Conservation (phyloP, 139 green algal species). For the Micractinium conductrix region DNA sequence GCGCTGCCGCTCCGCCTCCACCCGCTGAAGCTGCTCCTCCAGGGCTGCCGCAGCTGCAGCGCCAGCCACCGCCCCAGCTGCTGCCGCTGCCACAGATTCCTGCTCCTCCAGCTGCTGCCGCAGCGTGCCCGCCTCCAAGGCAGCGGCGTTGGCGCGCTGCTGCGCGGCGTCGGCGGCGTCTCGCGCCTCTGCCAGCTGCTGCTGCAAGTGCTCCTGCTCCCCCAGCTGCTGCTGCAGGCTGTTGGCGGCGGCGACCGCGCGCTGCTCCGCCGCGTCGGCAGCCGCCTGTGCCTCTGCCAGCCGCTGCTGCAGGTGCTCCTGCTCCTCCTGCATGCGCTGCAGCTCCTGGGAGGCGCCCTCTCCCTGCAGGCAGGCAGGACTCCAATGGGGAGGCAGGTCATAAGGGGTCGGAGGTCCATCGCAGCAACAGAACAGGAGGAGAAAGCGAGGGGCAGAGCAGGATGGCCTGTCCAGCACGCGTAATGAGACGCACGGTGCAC, state of each 20-base stretch:
- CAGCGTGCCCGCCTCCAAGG: background rate
- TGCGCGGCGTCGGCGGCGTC: background rate
- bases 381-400: no score
- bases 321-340: conserved; percentile 23
- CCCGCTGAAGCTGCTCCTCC: background rate
- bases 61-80: background rate
- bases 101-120: background rate
- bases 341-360: background rate
- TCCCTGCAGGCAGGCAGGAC: background rate
- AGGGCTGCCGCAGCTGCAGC: background rate
- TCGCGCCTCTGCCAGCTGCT: background rate
- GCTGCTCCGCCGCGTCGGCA: background rate
- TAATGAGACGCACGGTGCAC: no score
- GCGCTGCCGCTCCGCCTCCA: background rate
- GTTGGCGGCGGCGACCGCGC: background rate
- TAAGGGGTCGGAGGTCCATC: no score
- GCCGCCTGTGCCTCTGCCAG: conserved; percentile 5
- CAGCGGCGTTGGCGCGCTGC: background rate
- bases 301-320: conserved; percentile 11
- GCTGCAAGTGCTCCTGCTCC: background rate
- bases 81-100: background rate
- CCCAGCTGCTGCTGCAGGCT: background rate
- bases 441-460: background rate
- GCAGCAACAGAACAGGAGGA: background rate
- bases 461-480: no score